Evolutionary conservation across 1,139 yeast species (phyloP).

Genomic region (Taiozyma sp.): DNA sequence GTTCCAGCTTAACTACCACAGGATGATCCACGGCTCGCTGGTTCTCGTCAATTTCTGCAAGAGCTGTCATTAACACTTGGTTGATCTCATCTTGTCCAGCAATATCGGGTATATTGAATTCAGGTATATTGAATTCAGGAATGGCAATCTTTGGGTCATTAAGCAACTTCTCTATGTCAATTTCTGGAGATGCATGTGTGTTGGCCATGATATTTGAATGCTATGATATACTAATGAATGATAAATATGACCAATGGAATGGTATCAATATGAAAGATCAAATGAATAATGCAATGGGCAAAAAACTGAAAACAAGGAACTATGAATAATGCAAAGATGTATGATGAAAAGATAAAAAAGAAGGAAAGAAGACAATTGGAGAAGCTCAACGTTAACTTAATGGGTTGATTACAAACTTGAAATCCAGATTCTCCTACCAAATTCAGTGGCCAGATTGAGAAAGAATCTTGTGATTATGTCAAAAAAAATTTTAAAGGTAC

Average conservation of each 20-base stretch:
- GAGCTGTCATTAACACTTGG: slow-evolving; percentile 12
- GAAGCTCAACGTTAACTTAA: neutral
- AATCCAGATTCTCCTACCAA: neutral
- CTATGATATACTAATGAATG: neutral
- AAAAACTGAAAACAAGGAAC: neutral
- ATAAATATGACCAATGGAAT: neutral
- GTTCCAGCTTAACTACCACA: neutral
- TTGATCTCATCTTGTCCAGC: slow-evolving; percentile 10
- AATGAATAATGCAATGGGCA: neutral
- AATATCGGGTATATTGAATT: neutral
- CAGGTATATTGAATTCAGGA: slow-evolving; percentile 3
- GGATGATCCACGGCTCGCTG: slow-evolving; percentile 1
- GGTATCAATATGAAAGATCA: neutral
- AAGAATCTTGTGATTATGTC: neutral
- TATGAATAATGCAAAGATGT: neutral
- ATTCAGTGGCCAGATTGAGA: neutral
- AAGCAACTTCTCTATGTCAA: slow-evolving; percentile 13
- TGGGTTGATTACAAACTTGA: neutral
- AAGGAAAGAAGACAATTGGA: neutral
- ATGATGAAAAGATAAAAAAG: neutral
- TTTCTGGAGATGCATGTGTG: slow-evolving; percentile 2
- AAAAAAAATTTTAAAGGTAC: neutral
- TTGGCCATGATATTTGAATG: neutral
- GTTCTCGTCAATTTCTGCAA: slow-evolving; percentile 19
- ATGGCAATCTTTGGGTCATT: slow-evolving; percentile 6